Base-by-base conservation (phyloP, 306 rosid species). In the Quillaja saponaria region DNA sequence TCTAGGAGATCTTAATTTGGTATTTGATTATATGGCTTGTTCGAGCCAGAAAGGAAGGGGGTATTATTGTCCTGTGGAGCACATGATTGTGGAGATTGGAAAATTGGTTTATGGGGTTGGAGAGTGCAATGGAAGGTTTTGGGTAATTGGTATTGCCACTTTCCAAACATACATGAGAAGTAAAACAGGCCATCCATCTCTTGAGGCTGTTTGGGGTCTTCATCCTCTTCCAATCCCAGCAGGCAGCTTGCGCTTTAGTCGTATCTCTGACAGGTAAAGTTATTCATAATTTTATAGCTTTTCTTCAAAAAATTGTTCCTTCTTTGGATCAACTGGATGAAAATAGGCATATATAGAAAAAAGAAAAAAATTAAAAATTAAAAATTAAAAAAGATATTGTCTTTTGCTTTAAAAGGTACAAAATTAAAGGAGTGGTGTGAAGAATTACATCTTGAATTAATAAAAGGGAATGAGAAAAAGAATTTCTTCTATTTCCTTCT, bases 1-100 rank as follows among this genome's bases (percentile, higher is more conserved):
- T 56, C 39, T 94, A 48, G 99, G 97, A 50, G 99, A 94, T 78
- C 95, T 94, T 33, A 81, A 83, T 63, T 94, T 89, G 89, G 61
- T 78, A 4, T 70, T 72, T 28, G 95, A 89, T 46, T 78, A 81
- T 68, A 72, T 77, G 49, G 69, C 49, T n/a, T 39, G 63, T 42
- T 44, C 50, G 9, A 58, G 44, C 16, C 73, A 69, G 11, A 70
- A 79, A 76, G 82, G 78, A 48, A 69, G 85, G 44, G 82, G 46
- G 6, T 81, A 63, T 44, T 90, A 87, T 55, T 89, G 87, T 65
- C 82, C 95, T 0, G 79, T 87, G 67, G 99, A 94, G 63, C 89
- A 94, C 77, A 72, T 81, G 82, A 61, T 85, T 19, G 75, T 68
- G 82, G 99, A 94, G 86, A 75, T 94, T 11, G 99, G 96, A 63